Evolutionary conservation across 768 basidiomycete genomes (phyloP).

Genomic region (Amanita molliuscula): DNA sequence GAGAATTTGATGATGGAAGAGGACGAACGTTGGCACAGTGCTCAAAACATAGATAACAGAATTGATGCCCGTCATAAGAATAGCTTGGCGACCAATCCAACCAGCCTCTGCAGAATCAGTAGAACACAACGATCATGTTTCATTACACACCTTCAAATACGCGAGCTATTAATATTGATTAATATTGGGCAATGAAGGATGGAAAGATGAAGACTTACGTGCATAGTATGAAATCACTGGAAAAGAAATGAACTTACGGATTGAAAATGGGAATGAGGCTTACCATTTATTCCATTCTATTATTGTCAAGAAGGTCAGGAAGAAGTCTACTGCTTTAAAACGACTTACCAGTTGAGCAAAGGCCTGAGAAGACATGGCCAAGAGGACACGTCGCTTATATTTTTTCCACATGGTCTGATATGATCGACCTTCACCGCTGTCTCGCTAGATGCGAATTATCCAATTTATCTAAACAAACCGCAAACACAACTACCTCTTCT

Average conservation of each 20-base stretch:
- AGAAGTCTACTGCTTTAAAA: conserved; percentile 3
- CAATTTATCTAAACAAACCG: not conserved
- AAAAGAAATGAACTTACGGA: not conserved
- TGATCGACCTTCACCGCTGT: conserved; percentile 61
- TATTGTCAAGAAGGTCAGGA: not conserved
- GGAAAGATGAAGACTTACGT: conserved; percentile 39
- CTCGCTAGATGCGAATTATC: conserved; percentile 36
- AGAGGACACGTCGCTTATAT: conserved; percentile 79
- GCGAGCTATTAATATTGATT: conserved; percentile 36
- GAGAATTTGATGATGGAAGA: conserved; percentile 6
- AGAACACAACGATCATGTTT: conserved; percentile 3
- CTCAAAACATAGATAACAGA: conserved; percentile 70
- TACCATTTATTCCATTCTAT: conserved; percentile 93
- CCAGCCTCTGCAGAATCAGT: conserved; percentile 59
- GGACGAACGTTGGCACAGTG: conserved; percentile 73
- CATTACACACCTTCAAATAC: conserved; percentile 74
- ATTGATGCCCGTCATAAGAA: conserved; percentile 95
- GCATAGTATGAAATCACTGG: conserved; percentile 91
- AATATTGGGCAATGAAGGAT: not conserved
- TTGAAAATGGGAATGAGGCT: conserved; percentile 11
- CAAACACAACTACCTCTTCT: conserved; percentile 40
- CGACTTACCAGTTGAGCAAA: conserved; percentile 83
- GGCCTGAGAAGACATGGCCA: conserved; percentile 93
- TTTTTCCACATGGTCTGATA: conserved; percentile 80
- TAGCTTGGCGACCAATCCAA: conserved; percentile 88